Conservation (phyloP, 345 rosid genomes). For the Gossypium anomalum region DNA sequence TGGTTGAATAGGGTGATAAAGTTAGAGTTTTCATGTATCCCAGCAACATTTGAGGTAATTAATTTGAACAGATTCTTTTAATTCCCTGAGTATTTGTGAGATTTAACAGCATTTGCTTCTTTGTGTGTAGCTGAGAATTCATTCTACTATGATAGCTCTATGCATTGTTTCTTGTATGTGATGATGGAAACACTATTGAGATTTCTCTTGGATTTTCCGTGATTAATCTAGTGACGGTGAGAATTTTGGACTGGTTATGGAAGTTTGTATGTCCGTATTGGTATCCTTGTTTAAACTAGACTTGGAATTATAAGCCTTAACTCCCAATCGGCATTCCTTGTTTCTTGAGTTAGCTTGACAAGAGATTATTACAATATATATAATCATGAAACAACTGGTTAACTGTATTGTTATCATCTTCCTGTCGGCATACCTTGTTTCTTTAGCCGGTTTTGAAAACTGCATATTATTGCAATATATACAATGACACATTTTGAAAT, state of each 20-base stretch:
- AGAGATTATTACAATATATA: background rate
- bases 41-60: constrained; percentile 38
- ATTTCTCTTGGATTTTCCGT: background rate
- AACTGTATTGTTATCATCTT: background rate
- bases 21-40: constrained; percentile 64
- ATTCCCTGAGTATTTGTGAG: background rate
- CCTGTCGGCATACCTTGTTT: background rate
- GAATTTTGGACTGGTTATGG: background rate
- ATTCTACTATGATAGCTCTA: background rate
- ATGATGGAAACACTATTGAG: background rate
- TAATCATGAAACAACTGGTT: background rate
- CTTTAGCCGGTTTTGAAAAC: background rate
- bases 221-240: background rate
- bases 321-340: background rate
- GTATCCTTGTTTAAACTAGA: background rate
- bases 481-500: too few species aligned
- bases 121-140: background rate
- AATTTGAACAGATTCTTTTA: background rate
- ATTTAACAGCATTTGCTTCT: background rate
- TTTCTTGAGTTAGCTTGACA: background rate
- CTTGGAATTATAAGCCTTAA: background rate
- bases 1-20: constrained; percentile 39
- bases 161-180: background rate
- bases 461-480: too few species aligned
- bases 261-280: background rate